These are phyloP conservation scores for Mortierella sp. DNA, from an alignment of 371 early-diverging fungal genomes.

Conservation along the genomic window DNA sequence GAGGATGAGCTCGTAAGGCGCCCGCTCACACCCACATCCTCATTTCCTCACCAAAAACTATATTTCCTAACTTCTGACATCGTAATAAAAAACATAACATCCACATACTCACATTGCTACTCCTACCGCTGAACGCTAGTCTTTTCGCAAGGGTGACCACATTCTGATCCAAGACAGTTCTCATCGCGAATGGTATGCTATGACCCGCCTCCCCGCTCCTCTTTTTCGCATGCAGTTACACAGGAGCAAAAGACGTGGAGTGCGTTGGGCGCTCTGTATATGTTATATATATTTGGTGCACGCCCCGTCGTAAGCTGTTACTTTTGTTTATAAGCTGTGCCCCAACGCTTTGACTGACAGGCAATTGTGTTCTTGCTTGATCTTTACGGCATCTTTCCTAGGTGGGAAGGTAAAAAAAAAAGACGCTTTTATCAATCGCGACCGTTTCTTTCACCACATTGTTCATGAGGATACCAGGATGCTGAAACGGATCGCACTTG, in stretches of 20 bases:
- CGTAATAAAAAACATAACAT: not conserved
- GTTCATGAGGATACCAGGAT: no score
- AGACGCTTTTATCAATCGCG: not conserved
- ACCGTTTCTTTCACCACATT: not conserved
- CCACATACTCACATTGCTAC: not conserved
- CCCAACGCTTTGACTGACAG: no score
- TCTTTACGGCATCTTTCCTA: not conserved
- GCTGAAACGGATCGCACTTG: no score
- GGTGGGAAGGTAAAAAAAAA: constrained; percentile 50
- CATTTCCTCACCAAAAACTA: not conserved
- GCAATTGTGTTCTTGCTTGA: no score
- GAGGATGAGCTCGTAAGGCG: constrained; percentile 52
- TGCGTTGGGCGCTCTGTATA: no score
- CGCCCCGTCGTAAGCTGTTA: no score
- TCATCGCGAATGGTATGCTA: constrained; percentile 48
- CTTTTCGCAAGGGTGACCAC: constrained; percentile 43
- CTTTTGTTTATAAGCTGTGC: no score
- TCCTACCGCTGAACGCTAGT: constrained; percentile 11
- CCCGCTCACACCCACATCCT: not conserved
- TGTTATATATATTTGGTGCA: no score
- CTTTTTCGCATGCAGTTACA: no score
- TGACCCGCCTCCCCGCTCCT: not conserved
- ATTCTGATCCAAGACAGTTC: constrained; percentile 45
- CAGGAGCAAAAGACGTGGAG: no score
- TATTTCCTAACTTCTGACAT: not conserved